Base-by-base conservation (phyloP, 1,139 yeast genomes). In the Geotrichum histeridarum region DNA sequence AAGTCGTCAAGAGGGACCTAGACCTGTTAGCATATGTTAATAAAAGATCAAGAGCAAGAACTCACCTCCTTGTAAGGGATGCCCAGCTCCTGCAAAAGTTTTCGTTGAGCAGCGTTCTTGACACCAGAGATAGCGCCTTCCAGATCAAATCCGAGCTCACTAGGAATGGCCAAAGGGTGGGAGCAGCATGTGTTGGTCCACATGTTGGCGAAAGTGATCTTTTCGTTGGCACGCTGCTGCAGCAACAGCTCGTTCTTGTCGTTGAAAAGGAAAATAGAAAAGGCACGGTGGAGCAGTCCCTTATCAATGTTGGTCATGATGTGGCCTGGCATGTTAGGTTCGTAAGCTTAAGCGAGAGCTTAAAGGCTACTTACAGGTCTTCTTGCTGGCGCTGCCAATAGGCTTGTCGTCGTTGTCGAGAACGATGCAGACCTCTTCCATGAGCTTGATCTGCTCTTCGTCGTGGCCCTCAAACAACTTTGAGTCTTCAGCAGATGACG, bases 111-210 rank as follows among this genome's bases (percentile, higher is more conserved):
- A 3, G 99, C 99, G 42, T 76, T 75, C 68, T 84, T 87, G 53
- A 82, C 95, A 55, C 99, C 99, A 30, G 72, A 71, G 8, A 93
- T 76, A 17, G 95, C 86, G 35, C 76, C 72, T 43, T 76, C 74
- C 54, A 85, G 72, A 60, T 78, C 76, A 46, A 71, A 69, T 8
- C 96, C 97, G 66, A 90, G 74, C 71, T 93, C 99, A 42, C 81
- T 75, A 39, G 84, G 80, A 31, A 89, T 82, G 58, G 96, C 89
- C 56, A 93, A 76, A 5, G 99, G 99, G 70, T 93, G 99, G 0
- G 98, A 91, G 70, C 99, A 93, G 72, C 99, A 94, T 2, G 99
- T 94, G 70, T 93, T 93, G 43, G 99, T 93, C 99, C 99, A 93
- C 85, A 89, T 82, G 57, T 81, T 82, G 1, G 99, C 95, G 71